A percentile compares a stretch with the other conserved stretches of the same genome.
phyloP scores from a whole-genome alignment of 495 filamentous ascomycete genomes.

The Astrothelium macrocarpum region DNA sequence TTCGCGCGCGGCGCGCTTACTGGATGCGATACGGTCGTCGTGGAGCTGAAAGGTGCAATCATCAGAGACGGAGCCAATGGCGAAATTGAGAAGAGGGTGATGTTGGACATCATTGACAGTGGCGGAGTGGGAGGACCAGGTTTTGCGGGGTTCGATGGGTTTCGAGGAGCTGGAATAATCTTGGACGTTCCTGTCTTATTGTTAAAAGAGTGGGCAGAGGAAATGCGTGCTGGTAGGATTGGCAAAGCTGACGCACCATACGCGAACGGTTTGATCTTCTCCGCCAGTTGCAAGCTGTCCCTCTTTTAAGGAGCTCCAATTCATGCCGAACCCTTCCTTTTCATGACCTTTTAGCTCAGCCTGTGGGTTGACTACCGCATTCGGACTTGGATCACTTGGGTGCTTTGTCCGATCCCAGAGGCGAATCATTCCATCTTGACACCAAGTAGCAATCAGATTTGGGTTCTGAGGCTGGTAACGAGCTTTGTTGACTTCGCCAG shows the following conservation, averaged over 20 bases:
- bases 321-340: conserved; percentile 86
- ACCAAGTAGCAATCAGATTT: conserved; percentile 91
- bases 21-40: conserved; percentile 61
- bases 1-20: conserved; percentile 50
- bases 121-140: conserved; percentile 78
- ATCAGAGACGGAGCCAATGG: conserved; percentile 85
- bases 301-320: conserved; percentile 77
- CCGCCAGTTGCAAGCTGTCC: conserved; percentile 83
- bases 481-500: conserved; percentile 96
- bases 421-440: conserved; percentile 74
- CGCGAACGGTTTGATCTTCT: conserved; percentile 78
- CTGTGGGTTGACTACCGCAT: conserved; percentile 62
- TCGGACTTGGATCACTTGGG: conserved; percentile 50
- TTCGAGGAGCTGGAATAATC: conserved; percentile 57
- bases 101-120: conserved; percentile 96
- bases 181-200: conserved; percentile 58
- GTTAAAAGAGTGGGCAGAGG: not conserved
- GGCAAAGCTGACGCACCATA: conserved; percentile 62
- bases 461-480: conserved; percentile 97
- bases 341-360: conserved; percentile 79
- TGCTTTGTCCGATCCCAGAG: conserved; percentile 97
- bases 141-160: conserved; percentile 55
- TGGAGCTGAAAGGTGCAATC: conserved; percentile 88
- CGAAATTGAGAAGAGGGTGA: conserved; percentile 63
- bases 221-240: conserved; percentile 8